These are phyloP conservation scores for Tricholoma saponaceum DNA, from an alignment of 768 basidiomycete genomes.

Conservation along the genomic window DNA sequence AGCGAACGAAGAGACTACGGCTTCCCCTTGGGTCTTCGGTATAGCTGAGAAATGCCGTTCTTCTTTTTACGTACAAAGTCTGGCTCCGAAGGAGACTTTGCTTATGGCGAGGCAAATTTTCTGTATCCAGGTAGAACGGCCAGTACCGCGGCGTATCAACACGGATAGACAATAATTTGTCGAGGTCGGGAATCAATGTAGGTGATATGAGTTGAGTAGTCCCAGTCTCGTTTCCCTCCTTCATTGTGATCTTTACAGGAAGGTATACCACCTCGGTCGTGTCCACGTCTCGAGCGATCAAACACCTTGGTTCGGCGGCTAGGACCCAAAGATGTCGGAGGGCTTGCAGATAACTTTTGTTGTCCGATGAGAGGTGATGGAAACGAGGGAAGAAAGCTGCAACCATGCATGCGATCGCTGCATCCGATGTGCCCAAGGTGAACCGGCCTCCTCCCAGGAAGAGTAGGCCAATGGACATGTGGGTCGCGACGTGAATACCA, in stretches of 20 bases:
- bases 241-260: constrained; percentile 82
- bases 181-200: constrained; percentile 87
- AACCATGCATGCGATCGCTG: constrained; percentile 86
- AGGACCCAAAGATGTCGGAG: constrained; percentile 95
- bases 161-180: constrained; percentile 73
- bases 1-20: constrained; percentile 84
- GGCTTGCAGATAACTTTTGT: constrained; percentile 87
- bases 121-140: constrained; percentile 84
- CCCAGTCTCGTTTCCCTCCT: constrained; percentile 58
- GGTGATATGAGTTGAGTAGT: constrained; percentile 84
- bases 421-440: constrained; percentile 88
- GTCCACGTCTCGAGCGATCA: constrained; percentile 90
- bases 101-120: constrained; percentile 62
- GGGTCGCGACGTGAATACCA: constrained; percentile 85
- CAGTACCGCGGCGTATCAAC: constrained; percentile 96
- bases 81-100: constrained; percentile 68
- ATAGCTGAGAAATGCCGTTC: constrained; percentile 90
- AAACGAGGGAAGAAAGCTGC: constrained; percentile 92
- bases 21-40: constrained; percentile 93
- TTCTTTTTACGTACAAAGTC: constrained; percentile 88
- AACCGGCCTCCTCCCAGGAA: constrained; percentile 93
- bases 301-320: constrained; percentile 90
- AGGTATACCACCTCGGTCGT: constrained; percentile 88
- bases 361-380: constrained; percentile 75
- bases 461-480: constrained; percentile 85